These are phyloP conservation scores for Lyophyllum decastes DNA, from an alignment of 768 basidiomycete species.

Conservation along the genomic window DNA sequence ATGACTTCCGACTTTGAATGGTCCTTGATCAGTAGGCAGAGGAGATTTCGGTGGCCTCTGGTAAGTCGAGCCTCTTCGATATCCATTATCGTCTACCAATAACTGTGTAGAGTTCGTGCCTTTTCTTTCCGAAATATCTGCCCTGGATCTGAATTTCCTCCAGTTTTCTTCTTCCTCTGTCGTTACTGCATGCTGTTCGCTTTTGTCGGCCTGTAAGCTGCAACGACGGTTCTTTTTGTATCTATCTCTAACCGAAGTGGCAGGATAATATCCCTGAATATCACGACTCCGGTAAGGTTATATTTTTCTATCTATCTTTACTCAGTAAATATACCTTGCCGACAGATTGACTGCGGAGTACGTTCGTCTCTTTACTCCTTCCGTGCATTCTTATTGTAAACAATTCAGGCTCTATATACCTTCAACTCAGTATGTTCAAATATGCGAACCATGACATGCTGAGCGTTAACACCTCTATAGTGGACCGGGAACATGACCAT, in stretches of 20 bases:
- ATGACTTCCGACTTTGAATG: constrained; percentile 67
- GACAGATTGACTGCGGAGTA: constrained; percentile 62
- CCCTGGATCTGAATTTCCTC: not conserved
- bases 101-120: constrained; percentile 21
- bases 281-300: constrained; percentile 42
- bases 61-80: constrained; percentile 38
- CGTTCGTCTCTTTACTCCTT: constrained; percentile 21
- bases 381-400: not conserved
- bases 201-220: constrained; percentile 59
- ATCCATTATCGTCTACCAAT: not conserved
- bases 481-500: constrained; percentile 68
- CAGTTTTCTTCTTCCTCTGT: constrained; percentile 68
- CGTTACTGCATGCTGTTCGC: constrained; percentile 74
- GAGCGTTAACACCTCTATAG: constrained; percentile 28
- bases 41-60: constrained; percentile 69
- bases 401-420: constrained; percentile 56
- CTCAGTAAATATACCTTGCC: constrained; percentile 12
- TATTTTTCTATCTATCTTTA: not conserved
- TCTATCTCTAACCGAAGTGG: not conserved
- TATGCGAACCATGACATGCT: not conserved
- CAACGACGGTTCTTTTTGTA: not conserved
- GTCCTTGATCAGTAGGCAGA: constrained; percentile 58
- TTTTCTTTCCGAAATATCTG: not conserved
- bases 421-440: constrained; percentile 59
- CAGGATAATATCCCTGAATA: constrained; percentile 61